Evolutionary conservation across 1,284 basidiomycete genomes (phyloP).

Genomic region (Vanrija humicola): DNA sequence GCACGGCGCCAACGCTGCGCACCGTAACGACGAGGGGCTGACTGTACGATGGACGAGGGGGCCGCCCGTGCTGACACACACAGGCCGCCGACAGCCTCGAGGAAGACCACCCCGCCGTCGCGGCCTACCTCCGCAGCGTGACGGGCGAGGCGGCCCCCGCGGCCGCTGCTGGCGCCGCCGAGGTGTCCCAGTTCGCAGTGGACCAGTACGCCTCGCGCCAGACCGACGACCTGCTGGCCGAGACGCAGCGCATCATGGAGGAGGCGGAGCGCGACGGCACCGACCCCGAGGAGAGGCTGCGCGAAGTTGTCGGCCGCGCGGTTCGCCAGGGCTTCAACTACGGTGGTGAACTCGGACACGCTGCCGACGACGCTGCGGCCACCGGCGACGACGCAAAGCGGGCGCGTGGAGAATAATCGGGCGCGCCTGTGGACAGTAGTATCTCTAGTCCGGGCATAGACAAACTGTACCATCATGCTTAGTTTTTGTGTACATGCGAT

Average conservation of each 20-base stretch:
- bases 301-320: constrained; percentile 40
- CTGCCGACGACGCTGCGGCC: constrained; percentile 1
- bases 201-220: constrained; percentile 65
- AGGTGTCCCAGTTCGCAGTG: constrained; percentile 63
- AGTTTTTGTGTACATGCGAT: constrained; percentile 1
- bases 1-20: constrained; percentile 67
- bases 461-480: constrained; percentile 1
- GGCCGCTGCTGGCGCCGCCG: neutral
- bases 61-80: neutral
- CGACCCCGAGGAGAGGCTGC: constrained; percentile 41
- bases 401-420: constrained; percentile 1
- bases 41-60: constrained; percentile 54
- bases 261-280: constrained; percentile 39
- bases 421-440: neutral
- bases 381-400: constrained; percentile 13
- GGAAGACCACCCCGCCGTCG: constrained; percentile 75
- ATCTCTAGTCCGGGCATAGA: neutral
- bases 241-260: constrained; percentile 57
- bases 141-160: constrained; percentile 41
- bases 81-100: constrained; percentile 68
- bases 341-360: constrained; percentile 15
- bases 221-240: constrained; percentile 63
- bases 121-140: constrained; percentile 61
- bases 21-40: constrained; percentile 65
- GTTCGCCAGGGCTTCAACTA: constrained; percentile 36